phyloP scores from a whole-genome alignment of 345 rosid species.

The Reutealis trisperma region DNA sequence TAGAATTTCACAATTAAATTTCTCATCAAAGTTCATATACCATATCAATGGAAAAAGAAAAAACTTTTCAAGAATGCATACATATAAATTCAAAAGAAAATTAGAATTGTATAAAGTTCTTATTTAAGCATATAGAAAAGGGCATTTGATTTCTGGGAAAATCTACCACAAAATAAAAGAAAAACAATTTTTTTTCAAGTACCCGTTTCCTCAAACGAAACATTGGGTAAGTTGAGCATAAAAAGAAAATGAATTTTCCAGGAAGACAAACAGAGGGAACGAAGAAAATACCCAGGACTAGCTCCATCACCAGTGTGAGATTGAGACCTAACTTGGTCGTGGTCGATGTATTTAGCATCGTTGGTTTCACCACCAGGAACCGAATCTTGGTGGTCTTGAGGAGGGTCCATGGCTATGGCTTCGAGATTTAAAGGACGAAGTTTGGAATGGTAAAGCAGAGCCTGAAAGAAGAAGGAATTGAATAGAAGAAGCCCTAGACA shows the following conservation, averaged over 20 bases:
- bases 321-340: slow-evolving; percentile 49
- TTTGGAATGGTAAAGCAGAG: background rate
- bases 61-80: background rate
- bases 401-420: slow-evolving; percentile 53
- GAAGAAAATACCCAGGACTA: slow-evolving; percentile 58
- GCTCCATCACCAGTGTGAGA: slow-evolving; percentile 66
- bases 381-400: slow-evolving; percentile 43
- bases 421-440: slow-evolving; percentile 12
- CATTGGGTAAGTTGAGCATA: background rate
- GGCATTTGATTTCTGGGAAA: background rate
- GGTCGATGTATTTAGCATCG: slow-evolving; percentile 44
- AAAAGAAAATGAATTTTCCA: background rate
- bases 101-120: too few relatives aligned
- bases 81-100: background rate
- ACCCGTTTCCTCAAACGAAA: too few relatives aligned
- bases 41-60: background rate
- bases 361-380: slow-evolving; percentile 40
- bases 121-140: background rate
- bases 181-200: background rate
- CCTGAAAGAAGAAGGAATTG: slow-evolving; percentile 14
- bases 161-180: background rate
- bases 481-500: slow-evolving; percentile 9
- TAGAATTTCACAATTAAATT: background rate
- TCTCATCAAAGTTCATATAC: background rate
- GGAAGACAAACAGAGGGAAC: slow-evolving; percentile 13